Evolutionary conservation across 2,329 filamentous ascomycete genomes (phyloP), one percentile per base, ranked within the genome.

Genomic region (Pyrenochaeta sp.): DNA sequence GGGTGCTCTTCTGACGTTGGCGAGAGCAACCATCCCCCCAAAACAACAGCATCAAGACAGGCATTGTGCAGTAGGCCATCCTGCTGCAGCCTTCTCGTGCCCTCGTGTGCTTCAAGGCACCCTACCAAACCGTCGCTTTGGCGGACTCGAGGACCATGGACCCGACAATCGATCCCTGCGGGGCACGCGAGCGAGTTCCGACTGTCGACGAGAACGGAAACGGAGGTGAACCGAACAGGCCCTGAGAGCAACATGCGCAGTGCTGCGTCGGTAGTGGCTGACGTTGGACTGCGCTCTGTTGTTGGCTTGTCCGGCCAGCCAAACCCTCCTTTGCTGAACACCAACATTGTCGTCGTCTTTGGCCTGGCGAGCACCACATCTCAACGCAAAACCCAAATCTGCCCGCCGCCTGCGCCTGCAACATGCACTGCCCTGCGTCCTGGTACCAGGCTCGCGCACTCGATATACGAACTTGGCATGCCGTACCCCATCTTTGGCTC

Each of bases 261-360:
- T 9, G 9, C 23, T 9, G 23, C 23, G 9, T 27, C 23, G 23
- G 23, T 27, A 27, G 53, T 59, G 60, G 68, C 68, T 70, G 63
- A 71, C 68, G 67, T 71, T 66, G 56, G 67, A 67, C 57, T 43
- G 36, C n/a, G n/a, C n/a, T n/a, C 46, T 40, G 55, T 54, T n/a
- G 54, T 49, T 57, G 42, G 37, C 49, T 55, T 37, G 15, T 37
- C 27, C 36, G 36, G 10, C 12, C 21, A 7, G 36, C 35, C 15
- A 37, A 20, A 17, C 33, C 18, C 20, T 11, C 11, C 6, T 20
- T 41, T 35, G 43, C 49, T 43, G 32, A 20, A 41, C n/a, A 49
- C 48, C 55, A 56, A 51, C 51, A 33, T 42, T n/a, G 30, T 21
- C 4, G 20, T 21, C 36, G 47, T 30, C n/a, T 42, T 37, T 41